These are phyloP conservation scores for Coprinopsis cinerea DNA, from an alignment of 768 basidiomycete species.

Conservation along the genomic window DNA sequence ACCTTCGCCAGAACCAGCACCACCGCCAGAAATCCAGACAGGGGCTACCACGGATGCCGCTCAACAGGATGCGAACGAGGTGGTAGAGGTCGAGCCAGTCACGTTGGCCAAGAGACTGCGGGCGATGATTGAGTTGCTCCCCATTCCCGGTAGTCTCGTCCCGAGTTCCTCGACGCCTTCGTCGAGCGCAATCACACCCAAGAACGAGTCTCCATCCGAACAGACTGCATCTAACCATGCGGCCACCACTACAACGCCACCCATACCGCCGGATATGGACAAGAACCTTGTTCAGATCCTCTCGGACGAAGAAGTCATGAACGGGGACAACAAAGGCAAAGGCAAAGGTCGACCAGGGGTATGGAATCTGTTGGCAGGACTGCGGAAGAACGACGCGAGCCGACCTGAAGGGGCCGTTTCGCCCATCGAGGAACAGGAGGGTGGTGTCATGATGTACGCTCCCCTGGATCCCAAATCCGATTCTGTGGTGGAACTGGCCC, in stretches of 20 bases:
- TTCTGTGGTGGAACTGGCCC: slow-evolving; percentile 65
- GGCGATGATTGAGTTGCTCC: slow-evolving; percentile 31
- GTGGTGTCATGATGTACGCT: slow-evolving; percentile 69
- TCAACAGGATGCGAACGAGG: slow-evolving; percentile 11
- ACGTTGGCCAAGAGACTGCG: slow-evolving; percentile 33
- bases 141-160: slow-evolving; percentile 24
- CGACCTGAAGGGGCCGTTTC: neutral
- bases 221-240: no score
- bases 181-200: slow-evolving; percentile 10
- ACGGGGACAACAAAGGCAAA: slow-evolving; percentile 33
- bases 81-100: slow-evolving; percentile 25
- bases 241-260: slow-evolving; percentile 21
- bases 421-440: slow-evolving; percentile 37
- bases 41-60: slow-evolving; percentile 6
- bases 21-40: slow-evolving; percentile 3
- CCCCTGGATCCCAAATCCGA: slow-evolving; percentile 59
- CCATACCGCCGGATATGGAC: slow-evolving; percentile 39
- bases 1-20: slow-evolving; percentile 3
- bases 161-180: slow-evolving; percentile 14
- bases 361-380: slow-evolving; percentile 54
- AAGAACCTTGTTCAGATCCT: slow-evolving; percentile 43
- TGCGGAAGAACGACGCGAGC: slow-evolving; percentile 16
- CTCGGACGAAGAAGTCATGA: slow-evolving; percentile 61
- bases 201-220: slow-evolving; percentile 13
- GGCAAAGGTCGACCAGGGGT: slow-evolving; percentile 38